Evolutionary conservation across 2,329 filamentous ascomycete species (phyloP).

Genomic region (Pseudocercospora ulei): DNA sequence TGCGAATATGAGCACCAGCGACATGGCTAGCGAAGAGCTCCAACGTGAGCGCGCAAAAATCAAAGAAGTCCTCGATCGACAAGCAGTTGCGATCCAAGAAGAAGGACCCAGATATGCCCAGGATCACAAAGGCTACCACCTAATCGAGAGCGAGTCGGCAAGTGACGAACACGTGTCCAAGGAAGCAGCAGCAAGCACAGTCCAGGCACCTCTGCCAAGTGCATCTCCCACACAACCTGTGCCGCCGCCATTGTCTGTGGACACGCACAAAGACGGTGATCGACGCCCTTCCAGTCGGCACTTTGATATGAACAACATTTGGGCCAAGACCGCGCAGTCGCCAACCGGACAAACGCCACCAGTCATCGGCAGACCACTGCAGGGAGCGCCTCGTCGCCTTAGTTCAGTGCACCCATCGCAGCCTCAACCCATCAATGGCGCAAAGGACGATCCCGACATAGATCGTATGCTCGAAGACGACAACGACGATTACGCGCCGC

Average conservation of each 20-base stretch:
- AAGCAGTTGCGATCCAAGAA: conserved; percentile 67
- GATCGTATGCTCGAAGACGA: conserved; percentile 79
- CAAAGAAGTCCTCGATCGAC: conserved; percentile 68
- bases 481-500: conserved; percentile 70
- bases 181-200: conserved; percentile 1
- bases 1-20: conserved; percentile 77
- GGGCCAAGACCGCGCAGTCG: conserved; percentile 64
- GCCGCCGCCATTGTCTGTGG: conserved; percentile 19
- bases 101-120: conserved; percentile 69
- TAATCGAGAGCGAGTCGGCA: conserved; percentile 61
- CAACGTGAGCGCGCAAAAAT: conserved; percentile 67
- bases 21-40: conserved; percentile 84
- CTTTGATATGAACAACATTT: conserved; percentile 80
- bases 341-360: conserved; percentile 42
- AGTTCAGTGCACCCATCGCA: conserved; percentile 27
- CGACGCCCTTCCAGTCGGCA: conserved; percentile 34
- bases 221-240: conserved; percentile 29
- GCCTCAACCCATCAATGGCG: conserved; percentile 39
- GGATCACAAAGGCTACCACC: conserved; percentile 90
- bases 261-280: conserved; percentile 16
- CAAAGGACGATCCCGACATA: conserved; percentile 74
- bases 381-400: conserved; percentile 39
- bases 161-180: conserved; percentile 2
- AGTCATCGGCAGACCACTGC: conserved; percentile 39
- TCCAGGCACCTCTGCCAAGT: conserved; percentile 9